Evolutionary conservation across 768 basidiomycete genomes (phyloP).

Genomic region (Gelatoporia subvermispora): DNA sequence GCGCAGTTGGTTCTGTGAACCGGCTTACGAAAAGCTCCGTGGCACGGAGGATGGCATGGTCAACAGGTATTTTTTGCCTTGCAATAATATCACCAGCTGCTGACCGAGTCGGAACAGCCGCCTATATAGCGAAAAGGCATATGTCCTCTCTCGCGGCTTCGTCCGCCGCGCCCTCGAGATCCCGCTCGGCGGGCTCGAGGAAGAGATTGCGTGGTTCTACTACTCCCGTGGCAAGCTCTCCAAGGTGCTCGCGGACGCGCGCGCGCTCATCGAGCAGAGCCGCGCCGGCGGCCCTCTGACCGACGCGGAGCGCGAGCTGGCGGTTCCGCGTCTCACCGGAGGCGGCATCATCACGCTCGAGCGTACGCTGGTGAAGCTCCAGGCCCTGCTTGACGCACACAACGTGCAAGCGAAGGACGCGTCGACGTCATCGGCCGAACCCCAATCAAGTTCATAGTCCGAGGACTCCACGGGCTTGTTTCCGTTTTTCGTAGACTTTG

Average conservation of each 20-base stretch:
- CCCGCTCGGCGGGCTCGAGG: conserved; percentile 64
- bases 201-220: conserved; percentile 75
- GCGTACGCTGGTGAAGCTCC: conserved; percentile 67
- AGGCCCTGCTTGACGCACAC: conserved; percentile 32
- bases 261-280: conserved; percentile 65
- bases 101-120: conserved; percentile 47
- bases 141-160: conserved; percentile 85
- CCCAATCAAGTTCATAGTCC: too few species aligned
- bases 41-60: conserved; percentile 87
- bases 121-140: conserved; percentile 90
- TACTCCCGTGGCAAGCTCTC: conserved; percentile 55
- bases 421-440: too few species aligned
- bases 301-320: conserved; percentile 35
- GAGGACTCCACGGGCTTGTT: too few species aligned
- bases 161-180: conserved; percentile 84
- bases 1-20: conserved; percentile 83
- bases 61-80: conserved; percentile 54
- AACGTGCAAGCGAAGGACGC: too few species aligned
- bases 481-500: too few species aligned
- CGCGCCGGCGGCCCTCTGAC: conserved; percentile 29
- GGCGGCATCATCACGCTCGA: conserved; percentile 77
- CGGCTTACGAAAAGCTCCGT: conserved; percentile 87
- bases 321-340: conserved; percentile 72
- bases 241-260: conserved; percentile 64
- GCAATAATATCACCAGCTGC: neutral